phyloP scores from a whole-genome alignment of 1,139 yeast species.

The Diutina neorugosa region DNA sequence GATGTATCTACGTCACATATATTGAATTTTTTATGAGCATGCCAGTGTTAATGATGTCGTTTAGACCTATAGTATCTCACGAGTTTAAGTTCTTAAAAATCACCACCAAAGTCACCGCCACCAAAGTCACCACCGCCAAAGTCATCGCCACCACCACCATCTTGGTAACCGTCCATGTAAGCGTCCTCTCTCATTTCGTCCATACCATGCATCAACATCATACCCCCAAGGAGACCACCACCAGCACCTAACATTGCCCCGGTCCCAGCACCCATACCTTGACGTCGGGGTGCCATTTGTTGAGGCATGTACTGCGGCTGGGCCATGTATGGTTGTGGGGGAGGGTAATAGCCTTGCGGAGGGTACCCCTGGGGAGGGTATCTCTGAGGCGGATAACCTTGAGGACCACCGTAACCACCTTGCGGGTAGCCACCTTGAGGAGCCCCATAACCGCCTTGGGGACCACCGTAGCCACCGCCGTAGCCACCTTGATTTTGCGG shows the following conservation, averaged over 20 bases:
- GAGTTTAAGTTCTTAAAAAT: background rate
- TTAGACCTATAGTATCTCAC: too few species aligned
- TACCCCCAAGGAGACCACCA: slow-evolving; percentile 1
- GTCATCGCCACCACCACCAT: background rate
- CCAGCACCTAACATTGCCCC: slow-evolving; percentile 2
- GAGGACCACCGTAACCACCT: slow-evolving; percentile 6
- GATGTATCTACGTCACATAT: background rate
- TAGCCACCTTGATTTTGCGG: slow-evolving; percentile 8
- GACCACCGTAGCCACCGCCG: slow-evolving; percentile 11
- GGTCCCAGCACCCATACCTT: slow-evolving; percentile 1
- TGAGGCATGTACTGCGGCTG: background rate
- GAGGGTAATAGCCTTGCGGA: slow-evolving; percentile 8
- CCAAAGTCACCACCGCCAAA: background rate
- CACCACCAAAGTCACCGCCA: slow-evolving; percentile 1
- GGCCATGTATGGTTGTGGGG: background rate
- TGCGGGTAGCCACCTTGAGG: slow-evolving; percentile 12
- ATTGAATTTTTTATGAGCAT: too few species aligned
- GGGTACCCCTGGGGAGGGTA: slow-evolving; percentile 10
- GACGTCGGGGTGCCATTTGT: background rate
- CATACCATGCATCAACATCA: slow-evolving; percentile 2
- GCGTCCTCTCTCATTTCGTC: slow-evolving; percentile 1
- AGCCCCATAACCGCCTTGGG: slow-evolving; percentile 7
- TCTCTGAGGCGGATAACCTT: slow-evolving; percentile 10
- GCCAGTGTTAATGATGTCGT: background rate
- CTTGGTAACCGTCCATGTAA: background rate